Evolutionary conservation across 306 rosid species (phyloP), one percentile per base, ranked within the genome.

Genomic region (Oxytropis ochrocephala): DNA sequence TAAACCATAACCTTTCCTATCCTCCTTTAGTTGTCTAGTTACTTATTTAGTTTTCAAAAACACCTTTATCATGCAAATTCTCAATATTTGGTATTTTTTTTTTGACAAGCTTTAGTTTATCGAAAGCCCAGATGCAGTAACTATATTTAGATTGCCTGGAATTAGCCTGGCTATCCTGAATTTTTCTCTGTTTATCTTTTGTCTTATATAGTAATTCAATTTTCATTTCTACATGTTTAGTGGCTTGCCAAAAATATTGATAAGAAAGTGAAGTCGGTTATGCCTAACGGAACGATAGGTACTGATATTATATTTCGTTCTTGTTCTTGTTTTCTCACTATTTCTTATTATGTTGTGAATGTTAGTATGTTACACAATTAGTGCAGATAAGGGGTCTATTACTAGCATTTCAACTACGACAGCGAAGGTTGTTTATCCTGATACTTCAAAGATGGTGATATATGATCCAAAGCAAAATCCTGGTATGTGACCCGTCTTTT

Each of bases 381-480:
- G 47, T 71, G 64, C 86, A 94, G 98, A 88, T 65, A 83, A 82
- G 67, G 75, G 75, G 73, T 70, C 87, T 53, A 41, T 66, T 0
- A 78, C 74, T 42, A 78, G 69, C 80, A 80, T 72, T 78, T 82
- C 90, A 65, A 64, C 75, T 62, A 47, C 18, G 30, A 75, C 96
- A 39, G 2, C 87, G 4, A 91, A 86, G 67, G 80, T 90, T 56
- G 85, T 88, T 53, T 81, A 81, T 82, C 97, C 97, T 11, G 96
- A 94, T 77, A 84, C 89, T 80, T 85, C 95, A 58, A 89, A 84
- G 86, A 90, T 90, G 98, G 75, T 75, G 66, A 43, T 90, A 52
- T 93, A 88, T 81, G 97, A 94, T 79, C 97, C 98, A 24, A 86
- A 87, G 75, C 89, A 87, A 55, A 90, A 80, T 70, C 87, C 90